A percentile compares a stretch with the other conserved stretches of the same genome.
These are phyloP conservation scores for Monosporozyma servazzii DNA, from an alignment of 805 yeast genomes.

Conservation along the genomic window DNA sequence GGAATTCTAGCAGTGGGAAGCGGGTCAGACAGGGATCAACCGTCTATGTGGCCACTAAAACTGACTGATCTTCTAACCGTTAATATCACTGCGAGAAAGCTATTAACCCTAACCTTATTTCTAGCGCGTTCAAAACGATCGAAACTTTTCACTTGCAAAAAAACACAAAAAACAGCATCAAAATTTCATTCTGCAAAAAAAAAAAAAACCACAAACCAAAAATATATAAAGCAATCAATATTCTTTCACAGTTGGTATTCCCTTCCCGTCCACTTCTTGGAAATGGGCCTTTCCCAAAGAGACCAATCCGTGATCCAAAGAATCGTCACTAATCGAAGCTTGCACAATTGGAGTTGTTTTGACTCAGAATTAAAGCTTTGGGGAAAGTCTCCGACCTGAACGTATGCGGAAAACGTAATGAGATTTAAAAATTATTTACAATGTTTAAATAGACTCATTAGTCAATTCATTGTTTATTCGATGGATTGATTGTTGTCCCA, in stretches of 20 bases:
- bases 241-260: neutral
- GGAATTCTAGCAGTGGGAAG: too few relatives aligned
- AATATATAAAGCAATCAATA: neutral
- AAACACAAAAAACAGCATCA: constrained; percentile 1
- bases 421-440: constrained; percentile 32
- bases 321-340: constrained; percentile 66
- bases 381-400: constrained; percentile 84
- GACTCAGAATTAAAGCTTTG: constrained; percentile 40
- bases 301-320: constrained; percentile 57
- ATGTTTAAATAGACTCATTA: constrained; percentile 33
- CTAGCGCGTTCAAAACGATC: neutral
- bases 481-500: neutral
- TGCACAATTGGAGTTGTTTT: constrained; percentile 37
- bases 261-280: neutral
- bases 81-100: neutral
- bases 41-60: too few relatives aligned
- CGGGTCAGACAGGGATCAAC: too few relatives aligned
- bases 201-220: neutral
- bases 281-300: neutral
- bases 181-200: constrained; percentile 2
- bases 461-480: neutral
- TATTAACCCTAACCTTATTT: neutral
- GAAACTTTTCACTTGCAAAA: neutral
- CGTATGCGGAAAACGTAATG: constrained; percentile 54
- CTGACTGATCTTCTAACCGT: neutral